Percentiles rank a stretch among this genome's conserved stretches.
These are phyloP conservation scores for Nicotiana otophora DNA, from an alignment of 257 asterid genomes.

Conservation along the genomic window DNA sequence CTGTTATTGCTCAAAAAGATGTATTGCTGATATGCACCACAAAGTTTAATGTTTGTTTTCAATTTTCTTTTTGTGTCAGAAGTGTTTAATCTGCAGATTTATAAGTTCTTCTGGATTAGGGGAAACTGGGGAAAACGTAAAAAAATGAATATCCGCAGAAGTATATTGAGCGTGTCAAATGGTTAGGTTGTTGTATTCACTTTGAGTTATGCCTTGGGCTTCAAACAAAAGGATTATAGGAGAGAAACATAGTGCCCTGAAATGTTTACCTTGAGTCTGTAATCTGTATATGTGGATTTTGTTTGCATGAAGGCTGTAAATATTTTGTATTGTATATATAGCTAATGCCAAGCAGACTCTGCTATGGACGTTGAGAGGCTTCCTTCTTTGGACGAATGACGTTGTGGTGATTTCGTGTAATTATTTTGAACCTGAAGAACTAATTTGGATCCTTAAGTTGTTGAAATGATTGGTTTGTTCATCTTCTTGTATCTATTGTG, in stretches of 20 bases:
- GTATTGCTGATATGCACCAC: background rate
- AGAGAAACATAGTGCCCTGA: background rate
- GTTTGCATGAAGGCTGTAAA: background rate
- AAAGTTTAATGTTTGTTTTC: background rate
- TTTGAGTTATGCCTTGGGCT: background rate
- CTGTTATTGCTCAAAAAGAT: background rate
- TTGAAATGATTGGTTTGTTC: background rate
- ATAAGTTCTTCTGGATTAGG: background rate
- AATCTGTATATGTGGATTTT: background rate
- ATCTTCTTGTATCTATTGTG: background rate
- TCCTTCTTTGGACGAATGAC: background rate
- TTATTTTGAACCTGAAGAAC: background rate
- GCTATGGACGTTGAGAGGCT: background rate
- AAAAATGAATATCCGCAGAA: background rate
- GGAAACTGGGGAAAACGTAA: background rate
- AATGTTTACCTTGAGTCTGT: background rate
- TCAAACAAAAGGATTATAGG: background rate
- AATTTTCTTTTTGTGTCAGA: background rate
- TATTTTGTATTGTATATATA: background rate
- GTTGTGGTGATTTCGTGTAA: background rate
- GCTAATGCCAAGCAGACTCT: background rate
- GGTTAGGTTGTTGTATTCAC: background rate
- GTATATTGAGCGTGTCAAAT: background rate
- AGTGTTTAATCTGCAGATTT: background rate
- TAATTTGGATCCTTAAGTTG: background rate